Conservation (phyloP, 176 grass and related monocot species). For the Elymus sibiricus region DNA sequence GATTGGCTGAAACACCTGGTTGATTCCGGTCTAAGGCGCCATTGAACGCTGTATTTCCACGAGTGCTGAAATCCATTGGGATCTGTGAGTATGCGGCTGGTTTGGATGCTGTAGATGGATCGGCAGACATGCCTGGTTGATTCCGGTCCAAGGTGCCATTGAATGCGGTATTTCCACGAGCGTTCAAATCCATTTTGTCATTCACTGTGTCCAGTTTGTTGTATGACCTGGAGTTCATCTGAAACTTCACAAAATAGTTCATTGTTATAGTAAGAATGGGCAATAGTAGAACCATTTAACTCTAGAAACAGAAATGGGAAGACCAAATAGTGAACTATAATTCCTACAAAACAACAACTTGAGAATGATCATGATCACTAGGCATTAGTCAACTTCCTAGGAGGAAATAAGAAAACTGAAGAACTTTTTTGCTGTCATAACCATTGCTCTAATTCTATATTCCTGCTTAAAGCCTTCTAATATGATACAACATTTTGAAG, state of each 20-base stretch:
- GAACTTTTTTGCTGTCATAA: background rate
- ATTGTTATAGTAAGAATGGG: background rate
- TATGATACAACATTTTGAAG: background rate
- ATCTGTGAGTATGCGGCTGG: slow-evolving; percentile 8
- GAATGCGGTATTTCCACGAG: background rate
- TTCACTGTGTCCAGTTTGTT: slow-evolving; percentile 35
- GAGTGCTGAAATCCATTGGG: slow-evolving; percentile 30
- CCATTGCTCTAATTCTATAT: background rate
- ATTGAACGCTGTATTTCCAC: background rate
- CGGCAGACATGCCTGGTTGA: background rate
- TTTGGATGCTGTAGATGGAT: background rate
- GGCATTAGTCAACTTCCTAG: background rate
- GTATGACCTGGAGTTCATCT: slow-evolving; percentile 54
- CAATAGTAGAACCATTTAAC: background rate
- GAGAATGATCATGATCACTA: background rate
- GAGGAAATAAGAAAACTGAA: background rate
- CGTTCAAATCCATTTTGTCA: slow-evolving; percentile 34
- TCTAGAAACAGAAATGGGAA: background rate
- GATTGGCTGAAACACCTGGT: slow-evolving; percentile 18
- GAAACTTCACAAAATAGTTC: slow-evolving; percentile 15
- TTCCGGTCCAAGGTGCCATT: slow-evolving; percentile 29
- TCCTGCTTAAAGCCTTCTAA: background rate
- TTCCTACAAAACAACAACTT: slow-evolving; percentile 10
- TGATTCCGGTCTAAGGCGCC: slow-evolving; percentile 26
- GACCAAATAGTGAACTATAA: background rate